Conservation (phyloP, 495 filamentous ascomycete genomes). For the Aspergillus incahuasiensis region DNA sequence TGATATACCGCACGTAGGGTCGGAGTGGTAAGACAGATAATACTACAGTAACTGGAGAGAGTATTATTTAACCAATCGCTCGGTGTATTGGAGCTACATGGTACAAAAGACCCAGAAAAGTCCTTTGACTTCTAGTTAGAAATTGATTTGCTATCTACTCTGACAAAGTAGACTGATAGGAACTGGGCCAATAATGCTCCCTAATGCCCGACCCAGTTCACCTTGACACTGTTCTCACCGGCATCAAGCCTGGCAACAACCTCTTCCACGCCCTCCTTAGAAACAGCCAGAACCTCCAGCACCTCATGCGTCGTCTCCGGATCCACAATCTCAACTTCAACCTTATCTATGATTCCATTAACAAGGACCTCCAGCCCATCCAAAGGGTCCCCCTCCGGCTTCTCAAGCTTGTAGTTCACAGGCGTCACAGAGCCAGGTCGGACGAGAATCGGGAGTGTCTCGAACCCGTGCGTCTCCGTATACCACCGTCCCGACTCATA, state of each 20-base stretch:
- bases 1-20: no score
- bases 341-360: conserved; percentile 26
- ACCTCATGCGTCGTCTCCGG: conserved; percentile 31
- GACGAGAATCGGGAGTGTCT: conserved; percentile 37
- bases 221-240: conserved; percentile 14
- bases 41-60: no score
- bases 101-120: no score
- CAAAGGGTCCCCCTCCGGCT: conserved; percentile 33
- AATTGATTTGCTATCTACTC: no score
- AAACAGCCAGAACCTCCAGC: conserved; percentile 19
- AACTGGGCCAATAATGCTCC: no score
- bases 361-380: conserved; percentile 36
- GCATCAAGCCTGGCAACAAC: conserved; percentile 8
- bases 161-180: no score
- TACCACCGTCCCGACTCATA: conserved; percentile 41
- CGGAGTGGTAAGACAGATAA: no score
- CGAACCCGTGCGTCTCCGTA: conserved; percentile 41
- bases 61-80: no score
- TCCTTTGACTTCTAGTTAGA: no score
- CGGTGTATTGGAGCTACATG: no score
- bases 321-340: conserved; percentile 33
- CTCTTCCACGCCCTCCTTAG: neutral
- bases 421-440: conserved; percentile 36
- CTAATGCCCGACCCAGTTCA: conserved; percentile 10
- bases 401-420: conserved; percentile 30